Base-by-base conservation (phyloP, 495 filamentous ascomycete genomes). In the Hyaloscypha finlandica region DNA sequence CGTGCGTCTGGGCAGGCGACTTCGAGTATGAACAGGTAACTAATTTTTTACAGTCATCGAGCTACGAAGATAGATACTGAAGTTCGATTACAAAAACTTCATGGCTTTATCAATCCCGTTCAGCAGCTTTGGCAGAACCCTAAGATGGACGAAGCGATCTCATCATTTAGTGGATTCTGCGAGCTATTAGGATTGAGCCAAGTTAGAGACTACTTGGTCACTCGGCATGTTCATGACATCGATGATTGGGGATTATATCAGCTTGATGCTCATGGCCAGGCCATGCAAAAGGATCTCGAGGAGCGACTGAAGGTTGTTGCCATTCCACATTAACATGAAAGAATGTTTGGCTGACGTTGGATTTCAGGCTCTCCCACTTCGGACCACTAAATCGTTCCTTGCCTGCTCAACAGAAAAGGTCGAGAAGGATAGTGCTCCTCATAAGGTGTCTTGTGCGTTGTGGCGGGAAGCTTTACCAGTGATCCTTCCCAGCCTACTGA, bases 331-430 rank as follows among this genome's bases (percentile, higher is more conserved):
- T 30, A 39, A 30, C 4, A 58, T 20, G 19, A 29, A 78, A 70
- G 9, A 14, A 66, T 59, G 60, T 51, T 37, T 16, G 59, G 64
- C 48, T 59, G 22, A 56, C 39, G 19, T 32, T 45, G 6, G 5
- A 30, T 25, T n/a, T 3, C 71, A 92, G 85, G 78, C 83, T 68
- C 77, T 97, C 8, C 95, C 95, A 8, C 78, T 98, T 58, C 88
- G 93, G 64, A 83, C 90, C 14, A 97, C 94, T 6, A 97, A 97
- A 70, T 90, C 90, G 0, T 91, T 98, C 77, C 78, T 99, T 30
- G 90, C 90, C 2, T 92, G 92, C 32, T 95, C 94, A 0, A 93
- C 92, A 1, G 95, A 99, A 62, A 94, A 93, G 74, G 76, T 97
- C 16, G 89, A 91, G 54, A 90, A 86, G 65, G 82, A 80, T 4